Conservation (phyloP, 805 yeast genomes). For the Grigorovia transvaalensis region DNA sequence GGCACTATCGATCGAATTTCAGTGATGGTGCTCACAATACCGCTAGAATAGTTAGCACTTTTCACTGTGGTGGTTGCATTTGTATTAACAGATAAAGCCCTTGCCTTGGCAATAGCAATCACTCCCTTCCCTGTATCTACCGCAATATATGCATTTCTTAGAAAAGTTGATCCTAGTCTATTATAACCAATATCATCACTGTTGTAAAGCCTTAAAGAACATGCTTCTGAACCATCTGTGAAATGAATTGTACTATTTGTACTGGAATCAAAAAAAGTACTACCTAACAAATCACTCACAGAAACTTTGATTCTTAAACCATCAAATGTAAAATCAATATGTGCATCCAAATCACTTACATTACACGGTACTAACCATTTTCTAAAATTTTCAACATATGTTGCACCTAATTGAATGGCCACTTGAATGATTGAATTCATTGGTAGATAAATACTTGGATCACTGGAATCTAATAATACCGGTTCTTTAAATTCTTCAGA, state of each 20-base stretch:
- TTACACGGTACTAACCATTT: slow-evolving; percentile 59
- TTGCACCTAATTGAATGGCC: slow-evolving; percentile 63
- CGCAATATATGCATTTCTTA: slow-evolving; percentile 45
- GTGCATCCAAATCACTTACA: slow-evolving; percentile 38
- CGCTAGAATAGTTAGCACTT: background rate
- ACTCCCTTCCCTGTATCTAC: slow-evolving; percentile 49
- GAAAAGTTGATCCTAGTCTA: slow-evolving; percentile 48
- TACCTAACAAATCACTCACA: slow-evolving; percentile 35
- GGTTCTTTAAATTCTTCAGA: slow-evolving; percentile 35
- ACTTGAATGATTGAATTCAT: slow-evolving; percentile 44
- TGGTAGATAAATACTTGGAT: slow-evolving; percentile 43
- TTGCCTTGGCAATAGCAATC: slow-evolving; percentile 47
- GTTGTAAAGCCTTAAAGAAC: slow-evolving; percentile 44
- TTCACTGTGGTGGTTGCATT: background rate
- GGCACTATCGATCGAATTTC: slow-evolving; percentile 2
- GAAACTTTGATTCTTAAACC: slow-evolving; percentile 42
- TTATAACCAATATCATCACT: slow-evolving; percentile 38
- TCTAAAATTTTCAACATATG: slow-evolving; percentile 36
- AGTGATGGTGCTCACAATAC: background rate
- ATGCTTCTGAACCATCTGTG: slow-evolving; percentile 46
- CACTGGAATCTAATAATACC: slow-evolving; percentile 49
- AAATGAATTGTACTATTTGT: slow-evolving; percentile 35
- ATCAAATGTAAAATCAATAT: slow-evolving; percentile 44
- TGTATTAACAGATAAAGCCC: background rate
- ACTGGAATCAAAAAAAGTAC: slow-evolving; percentile 25